Conservation (phyloP, 163 green algal species). For the Volvox carteri region DNA sequence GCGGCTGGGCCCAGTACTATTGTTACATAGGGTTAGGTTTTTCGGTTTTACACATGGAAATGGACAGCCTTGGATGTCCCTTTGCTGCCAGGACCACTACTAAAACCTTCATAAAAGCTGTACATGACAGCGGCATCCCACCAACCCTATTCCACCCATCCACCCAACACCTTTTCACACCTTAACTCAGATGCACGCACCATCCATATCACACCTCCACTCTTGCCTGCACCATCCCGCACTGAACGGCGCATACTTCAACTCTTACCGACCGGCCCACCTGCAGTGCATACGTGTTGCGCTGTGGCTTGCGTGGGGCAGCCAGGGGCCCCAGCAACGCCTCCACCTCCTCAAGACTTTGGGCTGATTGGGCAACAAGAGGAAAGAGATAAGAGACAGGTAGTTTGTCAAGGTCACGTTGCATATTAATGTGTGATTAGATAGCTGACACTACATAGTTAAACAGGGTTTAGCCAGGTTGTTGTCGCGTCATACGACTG, state of each 20-base stretch:
- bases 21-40: background rate
- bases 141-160: background rate
- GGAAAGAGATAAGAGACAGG: too few relatives aligned
- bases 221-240: background rate
- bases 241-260: background rate
- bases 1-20: background rate
- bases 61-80: background rate
- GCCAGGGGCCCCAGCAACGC: slow-evolving; percentile 45
- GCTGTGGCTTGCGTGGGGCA: background rate
- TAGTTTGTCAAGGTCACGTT: too few relatives aligned
- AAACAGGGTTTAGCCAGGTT: too few relatives aligned
- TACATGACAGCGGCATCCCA: background rate
- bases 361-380: background rate
- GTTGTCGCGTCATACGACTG: background rate
- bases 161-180: background rate
- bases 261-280: background rate
- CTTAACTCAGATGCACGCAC: background rate
- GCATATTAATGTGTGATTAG: too few relatives aligned
- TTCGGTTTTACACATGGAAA: background rate
- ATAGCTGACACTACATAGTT: too few relatives aligned
- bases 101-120: background rate
- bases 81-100: background rate
- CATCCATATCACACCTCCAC: background rate
- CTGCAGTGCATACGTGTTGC: slow-evolving; percentile 30
- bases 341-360: slow-evolving; percentile 34